These are phyloP conservation scores for Carnegiea gigantea DNA, from an alignment of 179 eudicot genomes.

Conservation along the genomic window DNA sequence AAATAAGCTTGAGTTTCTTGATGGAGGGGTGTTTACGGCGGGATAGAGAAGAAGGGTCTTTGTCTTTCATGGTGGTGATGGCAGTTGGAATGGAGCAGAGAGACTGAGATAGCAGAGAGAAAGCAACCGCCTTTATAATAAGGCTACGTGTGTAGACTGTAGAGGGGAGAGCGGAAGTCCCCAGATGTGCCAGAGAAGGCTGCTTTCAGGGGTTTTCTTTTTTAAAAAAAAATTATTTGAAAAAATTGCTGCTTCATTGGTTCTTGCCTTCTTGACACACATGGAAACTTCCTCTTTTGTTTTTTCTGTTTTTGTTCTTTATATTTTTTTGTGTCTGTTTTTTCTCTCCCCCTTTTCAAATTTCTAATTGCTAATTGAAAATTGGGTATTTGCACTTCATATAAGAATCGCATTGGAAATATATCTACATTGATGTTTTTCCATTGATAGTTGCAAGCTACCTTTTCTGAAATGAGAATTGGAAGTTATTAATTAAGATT, in stretches of 20 bases:
- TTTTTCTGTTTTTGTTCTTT: neutral
- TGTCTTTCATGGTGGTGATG: constrained; percentile 14
- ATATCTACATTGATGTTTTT: no score
- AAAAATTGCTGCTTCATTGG: neutral
- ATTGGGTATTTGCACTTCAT: no score
- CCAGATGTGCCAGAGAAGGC: neutral
- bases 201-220: neutral
- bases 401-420: no score
- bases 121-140: neutral
- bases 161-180: neutral
- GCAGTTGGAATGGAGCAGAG: neutral
- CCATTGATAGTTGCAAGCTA: no score
- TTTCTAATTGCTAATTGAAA: no score
- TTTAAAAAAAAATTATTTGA: neutral
- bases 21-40: neutral
- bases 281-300: neutral
- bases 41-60: neutral
- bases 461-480: no score
- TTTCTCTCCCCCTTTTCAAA: no score
- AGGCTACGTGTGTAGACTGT: neutral
- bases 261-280: neutral
- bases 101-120: neutral
- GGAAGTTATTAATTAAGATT: no score
- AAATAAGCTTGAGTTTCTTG: constrained; percentile 19
- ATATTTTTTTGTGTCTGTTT: no score